phyloP scores from a whole-genome alignment of 495 filamentous ascomycete genomes.

The Aspergillus sclerotioniger region DNA sequence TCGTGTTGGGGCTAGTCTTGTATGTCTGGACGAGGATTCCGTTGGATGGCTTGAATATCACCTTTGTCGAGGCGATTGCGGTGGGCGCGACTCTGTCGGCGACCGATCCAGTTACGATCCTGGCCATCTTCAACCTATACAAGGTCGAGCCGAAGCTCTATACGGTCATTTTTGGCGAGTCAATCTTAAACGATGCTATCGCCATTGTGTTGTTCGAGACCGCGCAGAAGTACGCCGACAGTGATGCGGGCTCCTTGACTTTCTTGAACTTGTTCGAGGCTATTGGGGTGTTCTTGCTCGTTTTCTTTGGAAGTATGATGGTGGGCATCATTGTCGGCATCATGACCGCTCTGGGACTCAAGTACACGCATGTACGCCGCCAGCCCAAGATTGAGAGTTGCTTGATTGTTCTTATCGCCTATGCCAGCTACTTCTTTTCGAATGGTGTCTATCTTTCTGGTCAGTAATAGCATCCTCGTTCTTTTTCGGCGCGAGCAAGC shows the following conservation, averaged over 20 bases:
- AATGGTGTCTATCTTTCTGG: constrained; percentile 93
- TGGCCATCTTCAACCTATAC: constrained; percentile 98
- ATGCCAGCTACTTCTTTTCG: constrained; percentile 95
- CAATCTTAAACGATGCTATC: constrained; percentile 95
- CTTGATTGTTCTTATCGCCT: constrained; percentile 87
- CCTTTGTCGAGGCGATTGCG: constrained; percentile 90
- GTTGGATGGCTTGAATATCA: constrained; percentile 77
- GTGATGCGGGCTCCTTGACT: constrained; percentile 58
- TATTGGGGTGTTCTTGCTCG: constrained; percentile 88
- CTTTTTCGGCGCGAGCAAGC: background rate
- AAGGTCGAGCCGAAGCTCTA: constrained; percentile 98
- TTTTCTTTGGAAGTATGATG: constrained; percentile 91
- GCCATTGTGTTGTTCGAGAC: constrained; percentile 99
- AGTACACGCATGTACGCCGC: constrained; percentile 87
- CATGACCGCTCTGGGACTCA: constrained; percentile 78
- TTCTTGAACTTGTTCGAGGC: constrained; percentile 81
- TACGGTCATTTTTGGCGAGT: constrained; percentile 97
- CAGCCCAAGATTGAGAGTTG: constrained; percentile 97
- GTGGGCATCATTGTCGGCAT: constrained; percentile 88
- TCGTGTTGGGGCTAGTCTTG: constrained; percentile 83
- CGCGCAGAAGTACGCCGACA: constrained; percentile 80
- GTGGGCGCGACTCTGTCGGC: constrained; percentile 95
- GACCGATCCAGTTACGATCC: constrained; percentile 94
- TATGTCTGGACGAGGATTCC: constrained; percentile 87
- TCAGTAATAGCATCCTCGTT: constrained; percentile 41